Base-by-base conservation (phyloP, 2,329 filamentous ascomycete genomes). In the Colletotrichum nymphaeae region DNA sequence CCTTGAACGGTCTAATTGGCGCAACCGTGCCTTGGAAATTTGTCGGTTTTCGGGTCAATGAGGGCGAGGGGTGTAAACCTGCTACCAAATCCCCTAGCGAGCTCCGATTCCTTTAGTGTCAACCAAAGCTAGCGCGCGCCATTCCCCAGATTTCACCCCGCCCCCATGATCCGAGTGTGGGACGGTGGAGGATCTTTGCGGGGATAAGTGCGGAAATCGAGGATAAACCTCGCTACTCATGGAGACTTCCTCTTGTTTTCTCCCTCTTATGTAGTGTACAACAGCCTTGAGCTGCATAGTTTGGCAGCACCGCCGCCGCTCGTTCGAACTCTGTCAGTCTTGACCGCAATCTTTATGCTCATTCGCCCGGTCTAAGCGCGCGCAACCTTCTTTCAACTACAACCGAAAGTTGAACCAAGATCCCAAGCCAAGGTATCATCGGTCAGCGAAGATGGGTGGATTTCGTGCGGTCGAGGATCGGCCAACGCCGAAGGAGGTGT, bases 401-500 rank as follows among this genome's bases (percentile, higher is more conserved):
- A 24, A 9, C 32, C 16, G 8, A 56, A 2, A 9, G 7, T 5
- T 3, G 32, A 28, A 24, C n/a, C 8, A 12, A 26, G 3, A 16
- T 42, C 16, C 1, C 12, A 37, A 2, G 8, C 32, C 16, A 28
- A 2, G 2, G 9, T 11, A 4, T 32, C 12, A 14, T 28, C 11
- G 7, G 1, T 0, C 52, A 1, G 12, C 7, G 8, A 62, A 24
- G 4, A 83, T 84, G 82, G 81, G 79, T 68, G 81, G 82, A 32
- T 79, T 87, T 75, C 83, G 84, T 63, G 86, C 86, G 49, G 85
- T 86, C 49, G 88, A 89, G 77, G 88, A 90, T 78, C 83, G 88
- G 75, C 88, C 88, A 30, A 90, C 87, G 74, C 88, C 88, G 24
- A 83, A 84, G 72, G 86, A 88, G 79, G 88, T 89, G 75, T 88